Evolutionary conservation across 1,284 basidiomycete species (phyloP).

Genomic region (Sanghuangporus sanghuang): DNA sequence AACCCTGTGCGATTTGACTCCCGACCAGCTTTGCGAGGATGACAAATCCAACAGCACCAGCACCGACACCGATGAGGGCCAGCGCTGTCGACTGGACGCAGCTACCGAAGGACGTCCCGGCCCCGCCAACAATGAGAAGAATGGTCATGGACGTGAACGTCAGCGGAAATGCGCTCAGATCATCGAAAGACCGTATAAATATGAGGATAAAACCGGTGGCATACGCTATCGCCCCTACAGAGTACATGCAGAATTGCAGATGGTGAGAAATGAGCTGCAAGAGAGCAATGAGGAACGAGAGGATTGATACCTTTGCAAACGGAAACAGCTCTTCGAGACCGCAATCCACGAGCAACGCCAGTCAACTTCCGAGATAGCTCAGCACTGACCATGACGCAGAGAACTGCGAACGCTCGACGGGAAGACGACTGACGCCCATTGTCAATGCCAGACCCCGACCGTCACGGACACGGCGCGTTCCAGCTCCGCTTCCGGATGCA

Average conservation of each 20-base stretch:
- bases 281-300: background rate
- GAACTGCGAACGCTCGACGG: background rate
- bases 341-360: background rate
- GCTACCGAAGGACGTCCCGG: conserved; percentile 24
- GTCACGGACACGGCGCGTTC: too few species aligned
- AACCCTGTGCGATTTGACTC: conserved; percentile 29
- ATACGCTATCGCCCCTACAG: conserved; percentile 26
- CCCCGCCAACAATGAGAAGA: conserved; percentile 26
- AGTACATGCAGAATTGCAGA: too few species aligned
- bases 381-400: background rate
- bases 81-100: conserved; percentile 20
- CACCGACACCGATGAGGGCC: conserved; percentile 25
- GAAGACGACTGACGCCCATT: background rate
- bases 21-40: conserved; percentile 27
- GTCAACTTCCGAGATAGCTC: background rate
- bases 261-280: background rate
- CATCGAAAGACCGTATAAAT: conserved; percentile 25
- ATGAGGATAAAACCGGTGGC: conserved; percentile 27
- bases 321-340: background rate
- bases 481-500: too few species aligned
- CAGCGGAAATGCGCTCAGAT: conserved; percentile 23
- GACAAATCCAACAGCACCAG: conserved; percentile 27
- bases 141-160: conserved; percentile 25
- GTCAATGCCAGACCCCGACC: too few species aligned
- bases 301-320: background rate